phyloP scores from a whole-genome alignment of 164 flowering plant species.

The Annona squamosa region DNA sequence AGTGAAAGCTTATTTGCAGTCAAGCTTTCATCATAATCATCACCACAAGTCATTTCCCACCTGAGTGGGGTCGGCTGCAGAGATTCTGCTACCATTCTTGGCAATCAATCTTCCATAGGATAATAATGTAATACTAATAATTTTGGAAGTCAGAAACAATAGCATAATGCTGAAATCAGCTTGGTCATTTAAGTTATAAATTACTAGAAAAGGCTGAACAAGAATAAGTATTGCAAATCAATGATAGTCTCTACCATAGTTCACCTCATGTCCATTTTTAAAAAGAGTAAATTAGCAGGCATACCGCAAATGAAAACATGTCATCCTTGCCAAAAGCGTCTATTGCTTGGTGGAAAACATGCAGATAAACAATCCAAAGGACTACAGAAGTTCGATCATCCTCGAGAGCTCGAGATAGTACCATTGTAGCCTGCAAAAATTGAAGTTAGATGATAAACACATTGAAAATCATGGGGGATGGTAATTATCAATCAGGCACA shows the following conservation, averaged over 20 bases:
- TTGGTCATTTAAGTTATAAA: neutral
- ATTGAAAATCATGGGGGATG: neutral
- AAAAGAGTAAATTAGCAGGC: conserved; percentile 18
- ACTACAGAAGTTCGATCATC: conserved; percentile 43
- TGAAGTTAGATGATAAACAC: conserved; percentile 1
- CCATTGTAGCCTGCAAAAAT: conserved; percentile 50
- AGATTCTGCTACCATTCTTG: no score
- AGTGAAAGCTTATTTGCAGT: neutral
- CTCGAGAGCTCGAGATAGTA: conserved; percentile 70
- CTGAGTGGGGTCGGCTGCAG: no score
- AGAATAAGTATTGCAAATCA: neutral
- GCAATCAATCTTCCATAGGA: neutral
- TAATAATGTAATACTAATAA: neutral
- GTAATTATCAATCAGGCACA: neutral
- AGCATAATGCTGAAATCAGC: neutral
- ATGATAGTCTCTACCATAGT: neutral
- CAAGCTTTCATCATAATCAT: no score
- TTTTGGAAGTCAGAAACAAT: no score
- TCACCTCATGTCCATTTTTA: neutral
- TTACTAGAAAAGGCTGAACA: neutral
- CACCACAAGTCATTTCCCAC: no score
- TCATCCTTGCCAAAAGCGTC: conserved; percentile 57
- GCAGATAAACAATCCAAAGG: conserved; percentile 76
- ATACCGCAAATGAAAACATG: conserved; percentile 70
- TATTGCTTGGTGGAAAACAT: conserved; percentile 40